Base-by-base conservation (phyloP, 805 yeast species). In the Starmerella bombi region DNA sequence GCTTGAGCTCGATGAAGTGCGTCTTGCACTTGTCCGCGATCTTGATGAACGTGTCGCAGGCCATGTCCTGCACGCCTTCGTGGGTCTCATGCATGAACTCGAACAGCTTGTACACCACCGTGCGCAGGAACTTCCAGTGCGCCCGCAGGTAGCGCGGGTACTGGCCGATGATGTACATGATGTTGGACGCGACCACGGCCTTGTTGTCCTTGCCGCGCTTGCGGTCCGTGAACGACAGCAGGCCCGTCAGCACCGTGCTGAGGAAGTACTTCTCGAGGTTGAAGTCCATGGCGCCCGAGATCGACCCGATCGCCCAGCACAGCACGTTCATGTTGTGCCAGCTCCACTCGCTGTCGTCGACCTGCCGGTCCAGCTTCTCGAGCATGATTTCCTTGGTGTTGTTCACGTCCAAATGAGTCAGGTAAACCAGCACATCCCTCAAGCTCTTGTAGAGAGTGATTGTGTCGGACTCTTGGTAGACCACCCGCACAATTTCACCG, bases 21-120 rank as follows among this genome's bases (percentile, higher is more conserved):
- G 86, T 77, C 62, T 85, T 86, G 71, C 98, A 91, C 64, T 91
- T 91, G 51, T 75, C 78, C 18, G 94, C 83, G 60, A 91, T 91
- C 61, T 91, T 91, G 58, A 88, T 88, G 59, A 91, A 91, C 1
- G 99, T 91, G 62, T 91, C 99, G 68, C 98, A 91, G 7, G 99
- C 98, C 98, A 91, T 91, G 62, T 91, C 98, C 65, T 91, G 98
- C 46, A 91, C 98, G 66, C 98, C 98, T 62, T 88, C 99, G 62
- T 91, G 99, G n/a, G 96, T 85, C 69, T 91, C 99, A 66, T 91
- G 97, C 99, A 91, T 91, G 57, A 91, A 91, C 61, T 91, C 98
- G 61, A 91, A 91, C 54, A 91, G 70, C 62, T 91, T 91, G 63
- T 83, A 79, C 45, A 91, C 88, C 33, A 91, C 99, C 0, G 97